phyloP scores from a whole-genome alignment of 352 stramenopile genomes.

The Globisporangium recalcitrans region DNA sequence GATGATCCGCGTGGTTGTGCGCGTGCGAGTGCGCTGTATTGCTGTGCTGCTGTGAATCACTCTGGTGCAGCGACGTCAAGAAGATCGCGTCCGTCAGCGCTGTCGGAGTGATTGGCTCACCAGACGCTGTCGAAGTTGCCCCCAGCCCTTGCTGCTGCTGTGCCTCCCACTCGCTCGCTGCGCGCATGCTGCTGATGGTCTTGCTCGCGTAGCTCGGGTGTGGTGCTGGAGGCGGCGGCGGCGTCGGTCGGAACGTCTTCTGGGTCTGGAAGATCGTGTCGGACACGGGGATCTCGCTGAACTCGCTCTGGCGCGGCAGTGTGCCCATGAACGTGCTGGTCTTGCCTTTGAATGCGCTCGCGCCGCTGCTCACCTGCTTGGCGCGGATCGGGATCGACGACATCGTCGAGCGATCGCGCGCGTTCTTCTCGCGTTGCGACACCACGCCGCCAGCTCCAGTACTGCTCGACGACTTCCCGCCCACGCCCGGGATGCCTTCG shows the following conservation, averaged over 20 bases:
- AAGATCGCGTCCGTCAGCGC: slow-evolving; percentile 39
- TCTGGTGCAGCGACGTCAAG: slow-evolving; percentile 43
- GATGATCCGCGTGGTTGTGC: slow-evolving; percentile 10
- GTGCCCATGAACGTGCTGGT: slow-evolving; percentile 56
- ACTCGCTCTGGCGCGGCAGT: slow-evolving; percentile 46
- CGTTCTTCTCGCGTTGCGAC: slow-evolving; percentile 6
- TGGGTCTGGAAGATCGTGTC: slow-evolving; percentile 48
- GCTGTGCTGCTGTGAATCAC: background rate
- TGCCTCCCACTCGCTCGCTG: slow-evolving; percentile 5
- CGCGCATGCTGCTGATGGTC: slow-evolving; percentile 7
- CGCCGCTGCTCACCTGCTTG: background rate
- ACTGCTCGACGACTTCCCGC: background rate
- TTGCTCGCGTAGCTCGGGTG: slow-evolving; percentile 20
- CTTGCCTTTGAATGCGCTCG: slow-evolving; percentile 21
- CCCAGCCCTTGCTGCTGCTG: background rate
- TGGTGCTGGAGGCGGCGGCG: slow-evolving; percentile 7
- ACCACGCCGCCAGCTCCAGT: background rate
- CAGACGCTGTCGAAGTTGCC: slow-evolving; percentile 12
- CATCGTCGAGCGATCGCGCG: slow-evolving; percentile 9
- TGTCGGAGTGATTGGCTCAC: slow-evolving; percentile 13
- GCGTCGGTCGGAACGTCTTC: slow-evolving; percentile 19
- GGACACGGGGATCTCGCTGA: slow-evolving; percentile 42
- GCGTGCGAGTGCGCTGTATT: background rate
- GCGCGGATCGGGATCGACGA: slow-evolving; percentile 9
- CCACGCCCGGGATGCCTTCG: slow-evolving; percentile 16